Percentiles rank a stretch among this genome's conserved stretches.
These are phyloP conservation scores for Leccinum disarticulatum DNA, from an alignment of 768 basidiomycete species.

Conservation along the genomic window DNA sequence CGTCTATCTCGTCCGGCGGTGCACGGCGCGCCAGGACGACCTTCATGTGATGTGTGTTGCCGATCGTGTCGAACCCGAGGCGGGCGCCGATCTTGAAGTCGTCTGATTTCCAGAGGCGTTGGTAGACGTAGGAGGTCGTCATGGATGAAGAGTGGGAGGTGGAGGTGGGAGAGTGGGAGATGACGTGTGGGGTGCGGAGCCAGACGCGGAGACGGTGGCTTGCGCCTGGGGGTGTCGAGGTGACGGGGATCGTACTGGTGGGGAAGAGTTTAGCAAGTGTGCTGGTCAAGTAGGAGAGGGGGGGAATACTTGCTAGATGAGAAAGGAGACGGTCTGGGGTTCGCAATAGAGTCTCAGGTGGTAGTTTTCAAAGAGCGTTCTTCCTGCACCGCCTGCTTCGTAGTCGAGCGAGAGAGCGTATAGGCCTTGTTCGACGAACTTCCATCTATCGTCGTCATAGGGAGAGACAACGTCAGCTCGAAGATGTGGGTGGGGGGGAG, in stretches of 20 bases:
- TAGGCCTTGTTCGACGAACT: constrained; percentile 38
- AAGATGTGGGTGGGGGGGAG: background rate
- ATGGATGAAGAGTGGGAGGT: constrained; percentile 23
- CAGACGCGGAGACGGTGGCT: constrained; percentile 65
- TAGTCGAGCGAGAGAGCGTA: constrained; percentile 64
- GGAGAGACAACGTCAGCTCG: background rate
- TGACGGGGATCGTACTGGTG: constrained; percentile 53
- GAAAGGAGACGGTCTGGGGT: constrained; percentile 51
- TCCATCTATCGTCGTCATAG: constrained; percentile 44
- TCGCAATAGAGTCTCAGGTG: constrained; percentile 54
- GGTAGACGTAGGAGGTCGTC: constrained; percentile 54
- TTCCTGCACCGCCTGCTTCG: constrained; percentile 62
- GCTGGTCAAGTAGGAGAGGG: background rate
- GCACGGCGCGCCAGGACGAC: constrained; percentile 44
- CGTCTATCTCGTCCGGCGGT: background rate
- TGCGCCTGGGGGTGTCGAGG: constrained; percentile 53
- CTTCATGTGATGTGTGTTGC: constrained; percentile 31
- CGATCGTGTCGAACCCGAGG: constrained; percentile 54
- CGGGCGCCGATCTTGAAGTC: constrained; percentile 57
- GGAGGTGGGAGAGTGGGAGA: constrained; percentile 19
- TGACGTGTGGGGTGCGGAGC: constrained; percentile 45
- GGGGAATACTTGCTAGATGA: constrained; percentile 52
- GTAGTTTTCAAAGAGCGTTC: constrained; percentile 51
- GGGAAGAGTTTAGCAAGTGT: background rate
- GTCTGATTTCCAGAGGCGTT: constrained; percentile 66